These are phyloP conservation scores for Arthrobotrys entomopaga DNA, from an alignment of 2,329 filamentous ascomycete genomes.

Conservation along the genomic window DNA sequence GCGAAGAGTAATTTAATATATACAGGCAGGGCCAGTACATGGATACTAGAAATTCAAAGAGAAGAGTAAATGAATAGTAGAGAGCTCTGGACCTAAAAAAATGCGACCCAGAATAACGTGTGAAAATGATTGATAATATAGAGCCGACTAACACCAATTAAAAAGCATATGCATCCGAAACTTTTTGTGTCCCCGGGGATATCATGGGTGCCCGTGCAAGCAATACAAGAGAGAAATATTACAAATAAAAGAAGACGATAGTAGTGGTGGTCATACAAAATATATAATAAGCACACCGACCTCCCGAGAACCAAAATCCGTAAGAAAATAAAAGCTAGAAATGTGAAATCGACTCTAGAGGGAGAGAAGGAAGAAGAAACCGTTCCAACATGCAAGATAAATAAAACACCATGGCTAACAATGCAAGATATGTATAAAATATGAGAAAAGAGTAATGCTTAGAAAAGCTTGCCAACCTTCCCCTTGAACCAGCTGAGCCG, in stretches of 20 bases:
- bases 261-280: not conserved
- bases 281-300: slow-evolving; percentile 25
- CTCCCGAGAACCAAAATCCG: slow-evolving; percentile 23
- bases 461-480: slow-evolving; percentile 51
- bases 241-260: not conserved
- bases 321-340: slow-evolving; percentile 4
- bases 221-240: not conserved
- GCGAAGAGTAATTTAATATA: not conserved
- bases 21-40: not conserved
- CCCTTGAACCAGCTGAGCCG: slow-evolving; percentile 50
- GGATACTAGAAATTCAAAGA: not conserved
- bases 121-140: not conserved
- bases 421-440: slow-evolving; percentile 5
- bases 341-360: not conserved
- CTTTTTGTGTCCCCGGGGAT: slow-evolving; percentile 45
- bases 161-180: slow-evolving; percentile 35
- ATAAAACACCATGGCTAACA: slow-evolving; percentile 1
- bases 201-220: slow-evolving; percentile 26
- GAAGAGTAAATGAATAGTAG: slow-evolving; percentile 2
- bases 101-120: not conserved
- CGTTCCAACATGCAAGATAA: slow-evolving; percentile 33
- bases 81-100: not conserved
- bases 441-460: slow-evolving; percentile 8
- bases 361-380: slow-evolving; percentile 3
- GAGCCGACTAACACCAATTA: slow-evolving; percentile 21